A percentile compares a stretch with the other conserved stretches of the same genome.
These are phyloP conservation scores for Fomes fomentarius DNA, from an alignment of 1,284 basidiomycete genomes.

Conservation along the genomic window DNA sequence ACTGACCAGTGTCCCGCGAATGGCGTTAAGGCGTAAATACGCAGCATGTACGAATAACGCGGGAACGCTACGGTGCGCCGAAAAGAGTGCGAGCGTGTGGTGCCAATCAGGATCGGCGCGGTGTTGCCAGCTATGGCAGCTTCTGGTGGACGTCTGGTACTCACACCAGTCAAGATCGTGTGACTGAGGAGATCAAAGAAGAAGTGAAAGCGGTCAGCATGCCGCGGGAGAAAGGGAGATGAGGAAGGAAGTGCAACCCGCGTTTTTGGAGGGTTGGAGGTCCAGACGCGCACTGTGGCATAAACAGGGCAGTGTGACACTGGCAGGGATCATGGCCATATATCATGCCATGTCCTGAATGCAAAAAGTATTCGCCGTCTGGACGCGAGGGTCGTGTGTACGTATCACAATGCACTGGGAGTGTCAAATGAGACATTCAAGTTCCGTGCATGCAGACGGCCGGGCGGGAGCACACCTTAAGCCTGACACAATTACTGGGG, in stretches of 20 bases:
- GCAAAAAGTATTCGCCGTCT: no score
- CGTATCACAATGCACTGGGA: background rate
- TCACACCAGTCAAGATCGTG: no score
- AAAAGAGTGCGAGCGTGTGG: background rate
- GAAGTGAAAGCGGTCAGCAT: background rate
- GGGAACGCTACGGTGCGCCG: constrained; percentile 5
- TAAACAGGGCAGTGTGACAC: background rate
- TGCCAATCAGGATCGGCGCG: no score
- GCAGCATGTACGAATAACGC: constrained; percentile 6
- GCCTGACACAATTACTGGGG: background rate
- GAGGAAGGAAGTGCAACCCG: no score
- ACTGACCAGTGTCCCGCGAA: background rate
- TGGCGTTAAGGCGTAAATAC: constrained; percentile 26
- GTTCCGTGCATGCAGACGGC: background rate
- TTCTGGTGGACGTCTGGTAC: no score
- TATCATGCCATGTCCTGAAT: background rate
- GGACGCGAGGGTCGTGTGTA: no score
- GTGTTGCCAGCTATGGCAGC: no score
- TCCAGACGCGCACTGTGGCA: no score
- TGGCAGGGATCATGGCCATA: background rate
- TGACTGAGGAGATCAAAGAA: background rate
- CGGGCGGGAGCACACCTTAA: background rate
- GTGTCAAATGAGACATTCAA: no score
- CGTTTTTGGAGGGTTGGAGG: no score
- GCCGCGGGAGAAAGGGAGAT: background rate